Base-by-base conservation (phyloP, 2,329 filamentous ascomycete genomes). In the Bipolaris bicolor region DNA sequence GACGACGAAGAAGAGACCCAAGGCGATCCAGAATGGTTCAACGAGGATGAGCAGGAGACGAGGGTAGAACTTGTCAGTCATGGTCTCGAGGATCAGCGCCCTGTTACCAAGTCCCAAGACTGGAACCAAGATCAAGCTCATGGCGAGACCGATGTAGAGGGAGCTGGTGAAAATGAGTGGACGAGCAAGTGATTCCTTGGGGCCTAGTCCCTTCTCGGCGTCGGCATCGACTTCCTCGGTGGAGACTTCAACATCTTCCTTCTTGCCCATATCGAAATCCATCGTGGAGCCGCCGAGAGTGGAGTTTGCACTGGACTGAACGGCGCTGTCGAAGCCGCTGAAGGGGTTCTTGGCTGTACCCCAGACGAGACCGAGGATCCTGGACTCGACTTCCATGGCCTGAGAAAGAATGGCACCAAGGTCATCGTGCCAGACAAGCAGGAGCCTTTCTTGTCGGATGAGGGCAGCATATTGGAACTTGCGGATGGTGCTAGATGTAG, bases 401-500 rank as follows among this genome's bases (percentile, higher is more conserved):
- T 90, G 82, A 53, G 84, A 79, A 7, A 92, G 81, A 13, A 93
- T 80, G 66, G 91, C 87, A 52, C 88, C 80, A 1, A 90, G 84
- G 52, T 92, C 89, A 65, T 93, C 90, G 60, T 93, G 90, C 90
- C 90, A 93, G 1, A 93, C 89, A 1, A 93, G 81, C 1, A 93
- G 79, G 3, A 92, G 79, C 5, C 86, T 85, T 62, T 91, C 88
- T 0, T 85, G 85, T 1, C 88, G 88, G 43, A 93, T 84, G 69
- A 93, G 92, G 15, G 90, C 90, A 5, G 90, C 90, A 66, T 90
- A 92, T 71, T 93, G 90, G 72, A 90, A 86, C 73, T 92, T 92
- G 53, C 91, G 92, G 57, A 90, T 83, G 2, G 89, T 73, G 47
- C 50, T 64, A 4, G 79, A 77, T 24, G 76, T 73, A 3, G 74